Percentiles rank a stretch among this genome's conserved stretches.
These are phyloP conservation scores for Rhizopogon sp. DNA, from an alignment of 768 basidiomycete genomes.

Conservation along the genomic window DNA sequence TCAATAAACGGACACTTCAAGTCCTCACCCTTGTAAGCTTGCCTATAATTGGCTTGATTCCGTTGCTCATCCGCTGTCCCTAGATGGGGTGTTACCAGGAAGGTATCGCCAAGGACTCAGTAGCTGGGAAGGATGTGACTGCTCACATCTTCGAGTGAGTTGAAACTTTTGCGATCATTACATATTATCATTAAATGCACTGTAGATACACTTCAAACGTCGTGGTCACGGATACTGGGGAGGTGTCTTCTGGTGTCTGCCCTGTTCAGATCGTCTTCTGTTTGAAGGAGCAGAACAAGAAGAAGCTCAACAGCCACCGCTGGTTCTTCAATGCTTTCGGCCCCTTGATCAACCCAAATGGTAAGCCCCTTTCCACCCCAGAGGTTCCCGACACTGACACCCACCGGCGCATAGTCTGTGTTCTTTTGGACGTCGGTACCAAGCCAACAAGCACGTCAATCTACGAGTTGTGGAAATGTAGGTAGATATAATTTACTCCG, in stretches of 20 bases:
- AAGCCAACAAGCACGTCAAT: constrained; percentile 93
- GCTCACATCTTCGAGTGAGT: constrained; percentile 90
- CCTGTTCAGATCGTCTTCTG: constrained; percentile 89
- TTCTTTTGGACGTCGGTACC: constrained; percentile 93
- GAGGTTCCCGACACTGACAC: background rate
- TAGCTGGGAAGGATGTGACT: constrained; percentile 85
- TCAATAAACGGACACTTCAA: constrained; percentile 89
- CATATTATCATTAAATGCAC: background rate
- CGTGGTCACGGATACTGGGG: constrained; percentile 73
- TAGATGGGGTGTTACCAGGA: constrained; percentile 88
- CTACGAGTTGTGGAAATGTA: constrained; percentile 95
- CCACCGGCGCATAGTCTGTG: constrained; percentile 53
- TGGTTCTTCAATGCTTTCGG: constrained; percentile 99
- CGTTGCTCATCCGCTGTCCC: background rate
- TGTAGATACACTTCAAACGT: constrained; percentile 73
- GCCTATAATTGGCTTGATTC: constrained; percentile 3
- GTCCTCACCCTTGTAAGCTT: constrained; percentile 69
- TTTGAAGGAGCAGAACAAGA: constrained; percentile 94
- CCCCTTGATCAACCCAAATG: constrained; percentile 80
- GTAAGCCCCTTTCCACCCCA: constrained; percentile 27
- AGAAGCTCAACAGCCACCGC: constrained; percentile 92
- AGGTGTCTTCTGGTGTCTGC: constrained; percentile 70
- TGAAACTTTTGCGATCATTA: background rate
- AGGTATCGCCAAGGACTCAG: constrained; percentile 84
- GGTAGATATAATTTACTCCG: constrained; percentile 4